Evolutionary conservation across 2,329 filamentous ascomycete species (phyloP), one percentile per base, ranked within the genome.

Genomic region (Pestalotiopsis fici): DNA sequence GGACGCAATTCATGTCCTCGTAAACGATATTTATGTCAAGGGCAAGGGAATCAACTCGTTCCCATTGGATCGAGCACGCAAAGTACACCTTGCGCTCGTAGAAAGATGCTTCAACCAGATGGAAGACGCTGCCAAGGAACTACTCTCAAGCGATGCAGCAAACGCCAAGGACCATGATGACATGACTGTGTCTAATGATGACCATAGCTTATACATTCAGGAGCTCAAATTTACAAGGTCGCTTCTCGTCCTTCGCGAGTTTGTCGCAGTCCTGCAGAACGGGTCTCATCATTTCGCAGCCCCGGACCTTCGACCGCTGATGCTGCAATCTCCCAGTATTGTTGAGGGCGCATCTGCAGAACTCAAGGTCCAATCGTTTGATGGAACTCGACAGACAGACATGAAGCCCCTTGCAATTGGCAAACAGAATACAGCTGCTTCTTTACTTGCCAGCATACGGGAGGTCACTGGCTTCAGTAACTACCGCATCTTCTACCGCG

Each of bases 361-460:
- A 63, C 84, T 96, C 21, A 90, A 89, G 64, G 95, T 93, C 73
- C 93, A 95, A 77, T 88, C 88, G 1, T 94, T 94, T 72, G 87
- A 91, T 74, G 88, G 88, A 13, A 78, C 85, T 27, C 79, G 79
- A 1, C 86, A 88, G 65, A 90, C 87, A 1, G 87, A 88, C 13
- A 85, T 94, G 28, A 85, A 86, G 72, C 82, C 84, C 1, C 79
- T 96, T 35, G 82, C 82, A 31, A 90, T 96, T 71, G 93, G 92
- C 0, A 86, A 87, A 57, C 84, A 88, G 28, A 93, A 95, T 67
- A 96, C 92, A 0, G 86, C 88, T 6, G 86, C 87, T 1, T 90
- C 93, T 55, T 81, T 97, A 4, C 83, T 93, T 35, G 88, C 90
- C 21, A 89, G 86, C 67, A 79, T 97, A 54, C 85, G 87, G 37